Conservation (phyloP, 2,329 filamentous ascomycete species). For the Acrodontium crateriforme region DNA sequence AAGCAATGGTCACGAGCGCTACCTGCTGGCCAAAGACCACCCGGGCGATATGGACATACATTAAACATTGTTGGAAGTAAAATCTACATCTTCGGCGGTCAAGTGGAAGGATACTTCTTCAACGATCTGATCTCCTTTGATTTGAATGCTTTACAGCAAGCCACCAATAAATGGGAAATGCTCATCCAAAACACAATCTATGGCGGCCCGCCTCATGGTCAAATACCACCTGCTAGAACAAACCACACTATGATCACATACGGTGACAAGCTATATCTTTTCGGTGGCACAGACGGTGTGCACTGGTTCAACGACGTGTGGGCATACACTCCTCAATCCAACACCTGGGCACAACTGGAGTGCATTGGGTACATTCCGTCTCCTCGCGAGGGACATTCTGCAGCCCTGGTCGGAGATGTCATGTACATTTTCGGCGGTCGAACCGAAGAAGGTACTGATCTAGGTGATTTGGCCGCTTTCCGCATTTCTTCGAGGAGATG, state of each 20-base stretch:
- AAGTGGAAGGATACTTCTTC: slow-evolving; percentile 96
- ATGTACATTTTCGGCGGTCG: slow-evolving; percentile 99
- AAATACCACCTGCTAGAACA: slow-evolving; percentile 74
- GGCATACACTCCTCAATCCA: slow-evolving; percentile 76
- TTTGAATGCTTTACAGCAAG: slow-evolving; percentile 81
- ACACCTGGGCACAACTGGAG: slow-evolving; percentile 77
- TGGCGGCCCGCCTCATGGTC: slow-evolving; percentile 44
- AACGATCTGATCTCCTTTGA: slow-evolving; percentile 95
- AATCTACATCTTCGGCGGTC: slow-evolving; percentile 93
- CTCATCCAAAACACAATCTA: slow-evolving; percentile 64
- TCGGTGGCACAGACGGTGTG: slow-evolving; percentile 89
- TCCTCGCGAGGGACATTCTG: slow-evolving; percentile 85
- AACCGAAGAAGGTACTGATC: slow-evolving; percentile 80
- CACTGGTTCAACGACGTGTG: slow-evolving; percentile 99
- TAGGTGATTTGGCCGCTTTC: slow-evolving; percentile 85
- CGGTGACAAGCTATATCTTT: slow-evolving; percentile 91
- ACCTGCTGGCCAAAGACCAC: slow-evolving; percentile 70
- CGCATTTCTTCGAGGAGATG: slow-evolving; percentile 71
- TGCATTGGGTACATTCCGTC: slow-evolving; percentile 97
- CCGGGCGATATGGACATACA: slow-evolving; percentile 89
- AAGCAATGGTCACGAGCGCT: slow-evolving; percentile 95
- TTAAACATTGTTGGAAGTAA: slow-evolving; percentile 94
- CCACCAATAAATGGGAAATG: slow-evolving; percentile 87
- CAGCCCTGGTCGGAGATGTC: slow-evolving; percentile 85
- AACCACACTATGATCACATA: slow-evolving; percentile 88